A percentile compares a stretch with the other conserved stretches of the same genome.
Conservation (phyloP, 2,329 filamentous ascomycete genomes). For the Ophiocordyceps robertsii region DNA sequence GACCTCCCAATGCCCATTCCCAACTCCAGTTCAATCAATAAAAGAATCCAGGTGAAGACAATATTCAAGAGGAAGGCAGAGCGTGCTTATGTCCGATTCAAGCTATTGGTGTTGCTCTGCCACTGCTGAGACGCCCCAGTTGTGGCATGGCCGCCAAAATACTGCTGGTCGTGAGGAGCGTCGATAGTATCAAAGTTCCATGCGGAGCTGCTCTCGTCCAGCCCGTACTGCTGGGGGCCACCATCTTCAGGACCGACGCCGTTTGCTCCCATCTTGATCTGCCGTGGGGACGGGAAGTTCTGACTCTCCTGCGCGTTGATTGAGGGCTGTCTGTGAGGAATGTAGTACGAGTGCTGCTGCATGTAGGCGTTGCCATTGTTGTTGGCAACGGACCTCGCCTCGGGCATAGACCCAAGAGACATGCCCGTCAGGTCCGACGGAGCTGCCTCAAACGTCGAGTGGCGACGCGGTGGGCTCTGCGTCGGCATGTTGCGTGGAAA, state of each 20-base stretch:
- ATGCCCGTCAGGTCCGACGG: constrained; percentile 7
- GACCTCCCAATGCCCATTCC: too few relatives aligned
- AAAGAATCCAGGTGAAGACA: too few relatives aligned
- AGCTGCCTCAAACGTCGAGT: constrained; percentile 8
- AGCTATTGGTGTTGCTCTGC: too few relatives aligned
- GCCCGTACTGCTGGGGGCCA: constrained; percentile 6
- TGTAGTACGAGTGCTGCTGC: constrained; percentile 5
- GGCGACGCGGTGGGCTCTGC: constrained; percentile 6
- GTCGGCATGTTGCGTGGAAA: constrained; percentile 12
- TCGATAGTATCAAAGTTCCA: constrained; percentile 8
- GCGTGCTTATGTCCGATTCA: too few relatives aligned
- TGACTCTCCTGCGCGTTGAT: constrained; percentile 5
- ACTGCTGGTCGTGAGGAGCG: constrained; percentile 5
- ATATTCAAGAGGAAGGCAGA: too few relatives aligned
- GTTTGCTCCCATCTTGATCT: constrained; percentile 7
- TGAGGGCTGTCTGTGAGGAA: constrained; percentile 5
- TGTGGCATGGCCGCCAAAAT: constrained; percentile 1
- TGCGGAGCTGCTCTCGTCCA: constrained; percentile 5
- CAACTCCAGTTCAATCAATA: too few relatives aligned
- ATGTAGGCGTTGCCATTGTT: constrained; percentile 1
- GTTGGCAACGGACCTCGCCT: constrained; percentile 1
- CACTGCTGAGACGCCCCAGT: neutral
- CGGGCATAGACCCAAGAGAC: constrained; percentile 3
- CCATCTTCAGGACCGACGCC: constrained; percentile 3
- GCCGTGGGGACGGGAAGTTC: constrained; percentile 7